A percentile compares a stretch with the other conserved stretches of the same genome.
phyloP scores from a whole-genome alignment of 371 early-diverging fungal species.

The Rhizomucor pusillus region DNA sequence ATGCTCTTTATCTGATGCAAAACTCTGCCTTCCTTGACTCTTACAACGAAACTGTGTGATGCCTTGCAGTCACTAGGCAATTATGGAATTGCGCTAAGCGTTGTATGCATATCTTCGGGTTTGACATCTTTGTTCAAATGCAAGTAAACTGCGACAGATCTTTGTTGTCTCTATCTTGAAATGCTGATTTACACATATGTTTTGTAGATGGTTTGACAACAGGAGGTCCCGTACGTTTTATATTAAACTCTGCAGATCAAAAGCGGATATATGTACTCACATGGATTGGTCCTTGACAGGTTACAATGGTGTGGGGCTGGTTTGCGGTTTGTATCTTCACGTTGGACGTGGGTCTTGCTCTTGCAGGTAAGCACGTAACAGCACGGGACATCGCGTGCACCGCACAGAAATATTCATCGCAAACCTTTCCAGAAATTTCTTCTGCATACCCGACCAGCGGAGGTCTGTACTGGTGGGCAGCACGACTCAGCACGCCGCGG shows the following conservation, averaged over 20 bases:
- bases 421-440: conserved; percentile 71
- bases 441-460: conserved; percentile 68
- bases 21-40: neutral
- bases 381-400: neutral
- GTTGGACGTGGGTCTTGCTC: conserved; percentile 53
- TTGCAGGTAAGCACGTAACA: conserved; percentile 53
- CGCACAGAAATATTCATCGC: neutral
- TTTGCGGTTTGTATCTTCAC: conserved; percentile 55
- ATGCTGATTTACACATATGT: neutral
- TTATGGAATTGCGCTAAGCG: conserved; percentile 33
- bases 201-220: conserved; percentile 28
- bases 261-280: neutral
- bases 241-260: neutral
- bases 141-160: neutral
- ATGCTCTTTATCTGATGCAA: neutral
- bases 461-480: conserved; percentile 67
- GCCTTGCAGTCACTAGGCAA: conserved; percentile 32
- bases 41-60: too few relatives aligned
- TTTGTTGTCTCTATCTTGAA: neutral
- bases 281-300: too few relatives aligned
- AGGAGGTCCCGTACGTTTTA: conserved; percentile 33
- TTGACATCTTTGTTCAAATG: conserved; percentile 32
- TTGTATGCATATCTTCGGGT: conserved; percentile 40
- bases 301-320: conserved; percentile 53
- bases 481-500: conserved; percentile 26